Evolutionary conservation across 2,329 filamentous ascomycete species (phyloP).

Genomic region (Venturia aucupariae): DNA sequence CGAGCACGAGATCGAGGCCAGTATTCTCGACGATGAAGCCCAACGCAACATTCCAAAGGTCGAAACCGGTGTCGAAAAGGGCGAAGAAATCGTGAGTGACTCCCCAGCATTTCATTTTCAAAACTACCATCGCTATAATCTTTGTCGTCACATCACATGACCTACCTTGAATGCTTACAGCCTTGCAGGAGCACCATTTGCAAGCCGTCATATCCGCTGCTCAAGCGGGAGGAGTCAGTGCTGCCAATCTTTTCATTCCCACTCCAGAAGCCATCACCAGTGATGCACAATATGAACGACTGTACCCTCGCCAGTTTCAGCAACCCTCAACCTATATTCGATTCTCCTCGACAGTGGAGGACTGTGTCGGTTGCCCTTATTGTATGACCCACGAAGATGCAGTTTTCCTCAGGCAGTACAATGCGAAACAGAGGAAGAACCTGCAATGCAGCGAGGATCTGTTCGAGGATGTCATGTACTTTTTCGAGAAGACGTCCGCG

Average conservation of each 20-base stretch:
- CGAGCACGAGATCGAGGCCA: slow-evolving; percentile 82
- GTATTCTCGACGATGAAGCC: slow-evolving; percentile 67
- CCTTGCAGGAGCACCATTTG: slow-evolving; percentile 77
- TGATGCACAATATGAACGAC: slow-evolving; percentile 65
- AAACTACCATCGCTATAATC: slow-evolving; percentile 23
- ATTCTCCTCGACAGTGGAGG: slow-evolving; percentile 96
- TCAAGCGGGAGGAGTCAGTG: slow-evolving; percentile 49
- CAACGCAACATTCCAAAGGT: slow-evolving; percentile 75
- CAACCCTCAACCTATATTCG: slow-evolving; percentile 91
- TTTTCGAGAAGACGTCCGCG: slow-evolving; percentile 81
- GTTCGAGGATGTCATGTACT: slow-evolving; percentile 89
- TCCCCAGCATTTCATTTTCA: background rate
- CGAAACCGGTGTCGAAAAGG: slow-evolving; percentile 93
- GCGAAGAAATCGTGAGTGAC: slow-evolving; percentile 85
- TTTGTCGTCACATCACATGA: slow-evolving; percentile 26
- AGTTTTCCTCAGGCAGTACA: slow-evolving; percentile 73
- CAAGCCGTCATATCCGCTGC: slow-evolving; percentile 69
- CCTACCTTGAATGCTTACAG: slow-evolving; percentile 17
- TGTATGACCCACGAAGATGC: slow-evolving; percentile 91
- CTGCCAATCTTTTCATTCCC: slow-evolving; percentile 56
- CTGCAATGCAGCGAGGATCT: slow-evolving; percentile 74
- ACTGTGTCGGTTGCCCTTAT: slow-evolving; percentile 83
- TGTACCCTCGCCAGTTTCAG: slow-evolving; percentile 71
- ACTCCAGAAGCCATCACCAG: slow-evolving; percentile 50
- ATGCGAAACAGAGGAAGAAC: slow-evolving; percentile 57